These are phyloP conservation scores for Brassica hybrid DNA, from an alignment of 441 rosid genomes.

Conservation along the genomic window DNA sequence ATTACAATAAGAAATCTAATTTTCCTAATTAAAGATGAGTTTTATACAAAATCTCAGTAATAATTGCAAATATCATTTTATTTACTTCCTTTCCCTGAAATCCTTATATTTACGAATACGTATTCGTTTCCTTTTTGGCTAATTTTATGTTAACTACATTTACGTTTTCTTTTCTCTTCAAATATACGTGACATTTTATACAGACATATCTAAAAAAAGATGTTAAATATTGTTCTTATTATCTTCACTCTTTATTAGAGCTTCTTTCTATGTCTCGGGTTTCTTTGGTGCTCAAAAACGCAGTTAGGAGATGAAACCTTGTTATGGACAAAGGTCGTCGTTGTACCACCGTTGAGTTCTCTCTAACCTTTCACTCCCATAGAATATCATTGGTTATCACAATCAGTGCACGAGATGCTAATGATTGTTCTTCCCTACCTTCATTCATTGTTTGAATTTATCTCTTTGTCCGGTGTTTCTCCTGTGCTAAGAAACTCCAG, in stretches of 20 bases:
- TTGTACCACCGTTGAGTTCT: too few species aligned
- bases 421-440: too few species aligned
- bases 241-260: not conserved
- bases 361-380: not conserved
- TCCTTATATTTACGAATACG: not conserved
- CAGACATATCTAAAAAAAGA: not conserved
- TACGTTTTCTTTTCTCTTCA: not conserved
- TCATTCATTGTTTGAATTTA: too few species aligned
- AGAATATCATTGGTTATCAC: too few species aligned
- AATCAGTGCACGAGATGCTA: too few species aligned
- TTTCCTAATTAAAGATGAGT: not conserved
- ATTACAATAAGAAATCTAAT: not conserved
- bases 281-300: not conserved
- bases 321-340: not conserved
- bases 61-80: not conserved
- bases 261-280: not conserved
- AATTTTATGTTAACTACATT: not conserved
- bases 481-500: too few species aligned
- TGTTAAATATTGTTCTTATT: not conserved
- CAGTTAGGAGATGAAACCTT: not conserved
- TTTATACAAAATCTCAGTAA: not conserved
- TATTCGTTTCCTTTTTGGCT: not conserved
- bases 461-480: too few species aligned
- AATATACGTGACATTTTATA: not conserved
- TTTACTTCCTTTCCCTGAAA: not conserved